Conservation (phyloP, 2,329 filamentous ascomycete genomes). For the Clathrospora elynae region DNA sequence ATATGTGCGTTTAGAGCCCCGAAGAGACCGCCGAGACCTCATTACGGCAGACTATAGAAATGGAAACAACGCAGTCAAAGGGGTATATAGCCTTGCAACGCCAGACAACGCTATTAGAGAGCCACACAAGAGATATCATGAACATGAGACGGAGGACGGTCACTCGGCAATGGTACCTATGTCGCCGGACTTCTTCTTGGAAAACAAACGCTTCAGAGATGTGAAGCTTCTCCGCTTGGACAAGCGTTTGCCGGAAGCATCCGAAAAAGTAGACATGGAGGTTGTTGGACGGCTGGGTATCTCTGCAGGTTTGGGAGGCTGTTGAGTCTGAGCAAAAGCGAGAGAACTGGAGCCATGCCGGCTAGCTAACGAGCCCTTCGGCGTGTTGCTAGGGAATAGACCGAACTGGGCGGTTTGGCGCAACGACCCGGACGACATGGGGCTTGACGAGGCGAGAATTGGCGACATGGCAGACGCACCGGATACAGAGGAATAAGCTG, state of each 20-base stretch:
- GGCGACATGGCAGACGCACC: slow-evolving; percentile 43
- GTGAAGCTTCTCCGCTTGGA: slow-evolving; percentile 44
- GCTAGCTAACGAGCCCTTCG: slow-evolving; percentile 40
- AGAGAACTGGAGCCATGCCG: slow-evolving; percentile 36
- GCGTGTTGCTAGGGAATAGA: slow-evolving; percentile 43
- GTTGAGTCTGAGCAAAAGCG: slow-evolving; percentile 14
- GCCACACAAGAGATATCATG: slow-evolving; percentile 20
- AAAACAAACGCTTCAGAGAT: slow-evolving; percentile 45
- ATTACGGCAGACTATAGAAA: slow-evolving; percentile 2
- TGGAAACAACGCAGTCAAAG: slow-evolving; percentile 23
- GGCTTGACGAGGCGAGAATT: slow-evolving; percentile 31
- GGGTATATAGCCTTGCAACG: slow-evolving; percentile 44
- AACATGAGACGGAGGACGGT: slow-evolving; percentile 11
- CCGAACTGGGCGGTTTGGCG: slow-evolving; percentile 43
- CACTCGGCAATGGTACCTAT: slow-evolving; percentile 45
- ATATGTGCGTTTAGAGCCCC: slow-evolving; percentile 21
- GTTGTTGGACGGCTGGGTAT: slow-evolving; percentile 36
- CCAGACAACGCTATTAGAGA: slow-evolving; percentile 28
- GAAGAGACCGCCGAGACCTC: slow-evolving; percentile 5
- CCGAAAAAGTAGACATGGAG: slow-evolving; percentile 34
- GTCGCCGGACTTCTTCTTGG: slow-evolving; percentile 40
- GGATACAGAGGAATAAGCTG: slow-evolving; percentile 48
- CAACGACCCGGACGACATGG: slow-evolving; percentile 38
- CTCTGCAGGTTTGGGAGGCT: slow-evolving; percentile 23
- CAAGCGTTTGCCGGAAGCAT: slow-evolving; percentile 29